Conservation (phyloP, 306 rosid species). For the Vachellia pachyceras region DNA sequence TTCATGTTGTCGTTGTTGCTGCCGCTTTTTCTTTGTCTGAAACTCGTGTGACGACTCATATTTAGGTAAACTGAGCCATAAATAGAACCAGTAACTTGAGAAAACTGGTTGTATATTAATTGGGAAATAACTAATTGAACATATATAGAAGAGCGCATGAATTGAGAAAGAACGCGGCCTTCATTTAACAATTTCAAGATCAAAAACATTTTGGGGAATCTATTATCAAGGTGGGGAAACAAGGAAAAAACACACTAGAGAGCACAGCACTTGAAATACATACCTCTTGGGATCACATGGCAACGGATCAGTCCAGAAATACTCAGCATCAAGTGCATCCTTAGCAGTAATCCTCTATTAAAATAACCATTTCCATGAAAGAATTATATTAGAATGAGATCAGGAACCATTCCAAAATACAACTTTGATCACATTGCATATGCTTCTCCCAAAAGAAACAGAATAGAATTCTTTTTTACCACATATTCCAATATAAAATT, state of each 20-base stretch:
- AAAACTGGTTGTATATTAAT: background rate
- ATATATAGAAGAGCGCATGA: background rate
- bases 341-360: background rate
- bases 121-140: background rate
- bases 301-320: conserved; percentile 73
- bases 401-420: background rate
- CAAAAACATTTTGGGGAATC: background rate
- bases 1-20: conserved; percentile 70
- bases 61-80: conserved; percentile 61
- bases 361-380: background rate
- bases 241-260: background rate
- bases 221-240: background rate
- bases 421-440: background rate
- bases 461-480: background rate
- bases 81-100: conserved; percentile 23
- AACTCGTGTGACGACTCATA: conserved; percentile 74
- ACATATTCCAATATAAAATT: background rate
- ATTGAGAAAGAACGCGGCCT: background rate
- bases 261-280: background rate
- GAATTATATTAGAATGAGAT: background rate
- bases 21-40: conserved; percentile 71
- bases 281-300: conserved; percentile 76
- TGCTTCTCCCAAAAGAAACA: background rate
- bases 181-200: background rate
- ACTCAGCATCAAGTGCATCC: conserved; percentile 71